Base-by-base conservation (phyloP, 257 asterid species). In the Nicotiana noctiflora region DNA sequence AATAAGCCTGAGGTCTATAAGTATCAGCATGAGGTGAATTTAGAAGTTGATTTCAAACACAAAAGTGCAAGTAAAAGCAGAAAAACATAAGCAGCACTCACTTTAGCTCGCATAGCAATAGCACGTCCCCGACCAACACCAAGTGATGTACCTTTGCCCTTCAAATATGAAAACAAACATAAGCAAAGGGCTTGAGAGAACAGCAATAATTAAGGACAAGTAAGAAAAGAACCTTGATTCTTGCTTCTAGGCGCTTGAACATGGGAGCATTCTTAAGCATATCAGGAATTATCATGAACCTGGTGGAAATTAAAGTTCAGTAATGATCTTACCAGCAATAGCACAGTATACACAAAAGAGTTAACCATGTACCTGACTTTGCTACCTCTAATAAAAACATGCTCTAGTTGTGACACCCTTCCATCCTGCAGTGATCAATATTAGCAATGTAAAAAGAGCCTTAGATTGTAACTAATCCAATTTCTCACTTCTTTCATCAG, bases 101-200 rank as follows among this genome's bases (percentile, higher is more conserved):
- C 99, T 81, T 96, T 92, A 52, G 99, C 98, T 82, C 99, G 91
- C 98, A 94, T 90, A 32, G 97, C 98, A 57, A 89, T 97, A 82
- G 98, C 97, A 82, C 99, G 99, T 18, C 99, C 99, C 70, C 99
- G 94, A 29, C 99, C 99, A 77, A 88, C 98, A 77, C 99, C 99
- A 88, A 96, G 91, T 10, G 94, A 85, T 6, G 98, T 88, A 74
- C 99, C 97, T 89, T 94, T 96, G 37, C 98, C 99, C 99, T 96
- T 59, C 85, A 91, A 72, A 84, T 81, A 75, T 29, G 67, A 49
- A 85, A 27, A 62, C 75, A 44, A 18, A 13, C 49, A 80, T 88
- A 64, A 89, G 86, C 34, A 85, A 1, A 29, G 27, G 31, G 31
- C 51, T 25, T 52, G n/a, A 12, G 13, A 81, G 19, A 23, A 57